A percentile compares a stretch with the other conserved stretches of the same genome.
These are phyloP conservation scores for Scutellaria baicalensis DNA, from an alignment of 257 asterid genomes.

Conservation along the genomic window DNA sequence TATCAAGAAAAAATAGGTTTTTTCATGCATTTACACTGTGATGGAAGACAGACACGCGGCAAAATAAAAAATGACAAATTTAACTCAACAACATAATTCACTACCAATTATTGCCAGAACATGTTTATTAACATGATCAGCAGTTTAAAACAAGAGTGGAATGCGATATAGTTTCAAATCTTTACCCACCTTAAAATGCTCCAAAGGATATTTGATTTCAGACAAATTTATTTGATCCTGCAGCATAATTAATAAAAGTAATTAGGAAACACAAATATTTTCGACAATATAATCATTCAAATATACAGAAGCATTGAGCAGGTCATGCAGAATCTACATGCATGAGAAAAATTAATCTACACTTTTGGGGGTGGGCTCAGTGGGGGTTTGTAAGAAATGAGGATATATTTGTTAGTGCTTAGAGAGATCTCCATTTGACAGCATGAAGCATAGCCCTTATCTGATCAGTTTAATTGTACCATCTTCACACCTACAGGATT, in stretches of 20 bases:
- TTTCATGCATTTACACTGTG: neutral
- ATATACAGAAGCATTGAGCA: neutral
- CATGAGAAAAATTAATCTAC: neutral
- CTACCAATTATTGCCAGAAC: neutral
- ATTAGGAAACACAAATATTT: conserved; percentile 19
- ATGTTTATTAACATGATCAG: neutral
- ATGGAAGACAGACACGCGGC: neutral
- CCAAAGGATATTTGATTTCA: conserved; percentile 77
- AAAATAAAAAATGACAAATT: neutral
- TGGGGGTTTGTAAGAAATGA: neutral
- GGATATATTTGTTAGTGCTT: neutral
- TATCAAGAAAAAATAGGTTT: neutral
- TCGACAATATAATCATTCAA: neutral
- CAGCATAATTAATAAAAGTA: conserved; percentile 25
- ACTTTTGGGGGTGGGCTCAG: neutral
- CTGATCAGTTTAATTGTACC: neutral
- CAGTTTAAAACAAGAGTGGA: neutral
- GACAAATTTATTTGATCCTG: conserved; percentile 89
- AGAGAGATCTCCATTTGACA: neutral
- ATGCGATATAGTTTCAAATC: conserved; percentile 1
- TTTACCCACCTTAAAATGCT: conserved; percentile 75
- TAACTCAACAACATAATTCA: neutral
- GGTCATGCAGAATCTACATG: neutral
- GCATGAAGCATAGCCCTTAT: neutral
- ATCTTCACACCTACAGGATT: neutral